These are phyloP conservation scores for Moringa oleifera DNA, from an alignment of 345 rosid species.

Conservation along the genomic window DNA sequence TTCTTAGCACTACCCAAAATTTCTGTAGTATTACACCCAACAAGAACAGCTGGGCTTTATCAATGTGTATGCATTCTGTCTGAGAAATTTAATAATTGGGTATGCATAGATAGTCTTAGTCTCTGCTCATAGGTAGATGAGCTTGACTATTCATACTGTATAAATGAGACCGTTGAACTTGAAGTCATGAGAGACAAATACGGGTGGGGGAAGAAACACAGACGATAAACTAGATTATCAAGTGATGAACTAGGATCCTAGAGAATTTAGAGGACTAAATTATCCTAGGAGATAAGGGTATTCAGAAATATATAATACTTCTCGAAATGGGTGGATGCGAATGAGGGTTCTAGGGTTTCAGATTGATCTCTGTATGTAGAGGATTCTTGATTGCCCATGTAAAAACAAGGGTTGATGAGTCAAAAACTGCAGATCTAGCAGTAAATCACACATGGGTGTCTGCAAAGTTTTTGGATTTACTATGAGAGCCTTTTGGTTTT, in stretches of 20 bases:
- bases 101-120: no score
- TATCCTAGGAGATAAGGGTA: not conserved
- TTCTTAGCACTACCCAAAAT: not conserved
- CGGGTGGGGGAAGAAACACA: not conserved
- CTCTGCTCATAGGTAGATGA: no score
- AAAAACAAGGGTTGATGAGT: conserved; percentile 7
- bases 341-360: not conserved
- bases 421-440: conserved; percentile 21
- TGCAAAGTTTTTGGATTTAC: conserved; percentile 17
- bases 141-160: not conserved
- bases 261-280: not conserved
- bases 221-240: not conserved
- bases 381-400: conserved; percentile 4
- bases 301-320: not conserved
- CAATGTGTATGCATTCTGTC: not conserved
- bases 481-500: not conserved
- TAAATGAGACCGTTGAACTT: not conserved
- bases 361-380: not conserved
- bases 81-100: not conserved
- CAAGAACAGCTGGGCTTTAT: not conserved
- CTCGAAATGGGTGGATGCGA: not conserved
- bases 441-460: conserved; percentile 30
- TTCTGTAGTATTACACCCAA: not conserved
- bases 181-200: not conserved
- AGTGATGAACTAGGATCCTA: not conserved